Percentiles rank a stretch among this genome's conserved stretches.
phyloP scores from a whole-genome alignment of 2,329 filamentous ascomycete species.

The Leptographium radiaticola region DNA sequence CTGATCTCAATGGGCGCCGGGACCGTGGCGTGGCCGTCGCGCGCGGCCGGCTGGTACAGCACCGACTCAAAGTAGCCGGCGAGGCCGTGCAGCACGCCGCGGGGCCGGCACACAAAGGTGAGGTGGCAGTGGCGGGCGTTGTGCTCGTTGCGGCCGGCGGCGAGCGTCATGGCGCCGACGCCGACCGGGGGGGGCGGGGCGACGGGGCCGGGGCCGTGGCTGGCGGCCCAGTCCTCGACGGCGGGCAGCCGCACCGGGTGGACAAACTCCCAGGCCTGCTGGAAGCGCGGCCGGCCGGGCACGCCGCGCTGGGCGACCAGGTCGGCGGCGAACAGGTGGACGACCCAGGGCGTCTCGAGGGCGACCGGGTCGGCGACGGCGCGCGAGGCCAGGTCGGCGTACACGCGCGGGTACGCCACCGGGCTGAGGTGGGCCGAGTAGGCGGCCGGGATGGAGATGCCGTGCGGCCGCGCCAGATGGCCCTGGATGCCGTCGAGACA shows the following conservation, averaged over 20 bases:
- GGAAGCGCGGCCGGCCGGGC: conserved; percentile 49
- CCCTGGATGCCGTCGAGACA: conserved; percentile 93
- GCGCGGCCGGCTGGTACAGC: conserved; percentile 50
- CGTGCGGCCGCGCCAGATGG: conserved; percentile 62
- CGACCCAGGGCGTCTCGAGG: conserved; percentile 88
- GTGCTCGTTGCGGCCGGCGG: conserved; percentile 78
- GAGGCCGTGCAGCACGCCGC: conserved; percentile 79
- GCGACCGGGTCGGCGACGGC: conserved; percentile 50
- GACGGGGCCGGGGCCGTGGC: conserved; percentile 41
- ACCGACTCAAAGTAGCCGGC: conserved; percentile 95
- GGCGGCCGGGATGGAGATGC: conserved; percentile 84
- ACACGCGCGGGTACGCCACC: conserved; percentile 73
- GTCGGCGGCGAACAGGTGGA: conserved; percentile 81
- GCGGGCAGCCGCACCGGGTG: conserved; percentile 51
- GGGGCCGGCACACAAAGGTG: conserved; percentile 62
- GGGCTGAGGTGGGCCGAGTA: conserved; percentile 94
- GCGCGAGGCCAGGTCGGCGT: conserved; percentile 64
- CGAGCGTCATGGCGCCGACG: conserved; percentile 59
- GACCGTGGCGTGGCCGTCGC: conserved; percentile 20
- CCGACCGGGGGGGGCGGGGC: conserved; percentile 54
- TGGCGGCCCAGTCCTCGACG: conserved; percentile 18
- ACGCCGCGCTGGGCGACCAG: conserved; percentile 56
- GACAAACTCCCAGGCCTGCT: conserved; percentile 67
- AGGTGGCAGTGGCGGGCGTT: conserved; percentile 71
- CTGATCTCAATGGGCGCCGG: conserved; percentile 65